phyloP scores from a whole-genome alignment of 805 yeast species.

The Spathaspora passalidarum region DNA sequence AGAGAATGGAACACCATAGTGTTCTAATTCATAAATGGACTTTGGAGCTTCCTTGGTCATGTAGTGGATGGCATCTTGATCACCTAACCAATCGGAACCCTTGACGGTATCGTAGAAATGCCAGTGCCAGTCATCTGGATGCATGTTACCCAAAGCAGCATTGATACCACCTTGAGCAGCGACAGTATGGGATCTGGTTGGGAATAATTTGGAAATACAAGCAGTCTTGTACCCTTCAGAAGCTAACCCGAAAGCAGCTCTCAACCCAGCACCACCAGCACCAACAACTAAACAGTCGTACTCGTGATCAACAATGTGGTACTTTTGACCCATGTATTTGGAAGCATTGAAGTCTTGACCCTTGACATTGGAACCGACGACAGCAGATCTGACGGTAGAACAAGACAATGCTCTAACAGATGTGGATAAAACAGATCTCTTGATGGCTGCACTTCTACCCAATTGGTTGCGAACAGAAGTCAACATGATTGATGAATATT shows the following conservation, averaged over 20 bases:
- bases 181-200: conserved; percentile 97
- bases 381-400: conserved; percentile 28
- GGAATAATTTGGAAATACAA: conserved; percentile 94
- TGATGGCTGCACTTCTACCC: not conserved
- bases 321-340: conserved; percentile 55
- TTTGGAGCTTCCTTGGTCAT: conserved; percentile 98
- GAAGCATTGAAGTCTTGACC: conserved; percentile 40
- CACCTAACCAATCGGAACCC: conserved; percentile 99
- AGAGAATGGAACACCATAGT: conserved; percentile 97
- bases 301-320: conserved; percentile 95
- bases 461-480: conserved; percentile 1
- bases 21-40: conserved; percentile 94
- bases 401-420: conserved; percentile 22
- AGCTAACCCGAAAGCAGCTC: conserved; percentile 98
- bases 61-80: conserved; percentile 98
- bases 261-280: conserved; percentile 98
- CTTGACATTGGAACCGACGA: conserved; percentile 36
- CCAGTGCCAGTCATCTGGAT: conserved; percentile 98
- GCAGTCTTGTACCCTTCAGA: conserved; percentile 98
- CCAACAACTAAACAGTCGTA: conserved; percentile 98
- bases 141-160: conserved; percentile 99
- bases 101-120: conserved; percentile 99
- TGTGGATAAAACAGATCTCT: not conserved
- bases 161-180: conserved; percentile 99
- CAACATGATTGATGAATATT: not conserved